Base-by-base conservation (phyloP, 257 asterid species). In the Cynanchum wilfordii region DNA sequence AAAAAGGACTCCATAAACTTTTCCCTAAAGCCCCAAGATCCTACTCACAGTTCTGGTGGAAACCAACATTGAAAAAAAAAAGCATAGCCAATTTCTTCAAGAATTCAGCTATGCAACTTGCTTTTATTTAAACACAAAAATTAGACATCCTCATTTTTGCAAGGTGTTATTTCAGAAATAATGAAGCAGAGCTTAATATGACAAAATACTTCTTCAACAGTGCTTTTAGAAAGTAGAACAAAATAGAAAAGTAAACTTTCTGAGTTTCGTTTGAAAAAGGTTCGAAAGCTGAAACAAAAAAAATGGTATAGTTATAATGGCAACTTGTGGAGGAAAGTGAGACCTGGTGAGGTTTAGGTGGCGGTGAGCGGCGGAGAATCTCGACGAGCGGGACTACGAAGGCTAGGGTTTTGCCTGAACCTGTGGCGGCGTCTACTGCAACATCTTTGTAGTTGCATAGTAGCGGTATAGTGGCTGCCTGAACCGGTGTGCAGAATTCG, bases 341-440 rank as follows among this genome's bases (percentile, higher is more conserved):
- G 64, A 94, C 99, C 96, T 94, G 93, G 81, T 91, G 93, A 25
- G 90, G 88, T 56, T 89, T 88, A 7, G 89, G 91, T 50, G 85
- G 55, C 54, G 78, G 75, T 54, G 86, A 84, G 63, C 98, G 99
- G 79, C 97, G 95, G 82, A 95, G 83, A 56, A 95, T 89, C 73
- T 94, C 96, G 66, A 94, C 96, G 9, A 91, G 73, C 62, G 99
- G 99, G 27, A 94, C 76, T 29, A 94, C 82, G 66, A 91, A 94
- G 30, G 99, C 96, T 68, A 91, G 85, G 78, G 97, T 91, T 77
- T 94, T 94, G 0, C 97, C 98, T 30, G 99, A 94, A 73, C 99
- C 97, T 42, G 97, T 94, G 82, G 97, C 97, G 77, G 97, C 99
- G 76, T 94, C 97, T 3, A 94, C 97, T 2, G 95, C 80, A 9